Base-by-base conservation (phyloP, 2,329 filamentous ascomycete species). In the Lasiodiplodia sp. region DNA sequence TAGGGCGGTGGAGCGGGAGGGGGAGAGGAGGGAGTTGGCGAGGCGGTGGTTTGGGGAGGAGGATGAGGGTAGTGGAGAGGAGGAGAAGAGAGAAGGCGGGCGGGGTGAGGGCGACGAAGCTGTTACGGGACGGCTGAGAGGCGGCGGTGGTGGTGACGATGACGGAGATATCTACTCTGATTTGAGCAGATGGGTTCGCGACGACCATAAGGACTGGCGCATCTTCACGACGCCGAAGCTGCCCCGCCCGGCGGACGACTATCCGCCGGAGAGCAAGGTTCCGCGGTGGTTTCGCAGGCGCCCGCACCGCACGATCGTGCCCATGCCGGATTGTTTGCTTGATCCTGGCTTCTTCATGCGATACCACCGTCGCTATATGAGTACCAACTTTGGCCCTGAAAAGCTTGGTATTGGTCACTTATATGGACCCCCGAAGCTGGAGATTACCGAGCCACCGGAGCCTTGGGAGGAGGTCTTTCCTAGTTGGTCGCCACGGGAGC, bases 311-410 rank as follows among this genome's bases (percentile, higher is more conserved):
- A 47, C 44, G 3, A 47, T 47, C 44, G 44, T 47, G 18, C 44
- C 44, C 7, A 7, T 47, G 18, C 44, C 44, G n/a, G 44, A 47
- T 14, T 44, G 2, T 2, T 0, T 44, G 40, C 5, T n/a, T 0
- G 1, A 18, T 0, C 2, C 16, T 18, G 7, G 4, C 14, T 2
- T 7, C 14, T 2, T 7, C 6, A 0, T 1, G 5, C 1, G 7
- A 31, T 1, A 4, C 16, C 4, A 4, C 5, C 16, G 6, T 18
- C 0, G 1, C 5, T 44, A n/a, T 14, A 44, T 44, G 40, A n/a
- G 38, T 4, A 2, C 16, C 38, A 4, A 18, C 4, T 44, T 18
- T 4, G 40, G 5, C 16, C 40, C 40, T 8, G 5, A n/a, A 14
- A 44, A 44, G 16, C 40, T 44, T 16, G 40, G 40, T 18, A 7